Base-by-base conservation (phyloP, 192 early-diverging fungal genomes). In the Rhizophlyctis rosea region DNA sequence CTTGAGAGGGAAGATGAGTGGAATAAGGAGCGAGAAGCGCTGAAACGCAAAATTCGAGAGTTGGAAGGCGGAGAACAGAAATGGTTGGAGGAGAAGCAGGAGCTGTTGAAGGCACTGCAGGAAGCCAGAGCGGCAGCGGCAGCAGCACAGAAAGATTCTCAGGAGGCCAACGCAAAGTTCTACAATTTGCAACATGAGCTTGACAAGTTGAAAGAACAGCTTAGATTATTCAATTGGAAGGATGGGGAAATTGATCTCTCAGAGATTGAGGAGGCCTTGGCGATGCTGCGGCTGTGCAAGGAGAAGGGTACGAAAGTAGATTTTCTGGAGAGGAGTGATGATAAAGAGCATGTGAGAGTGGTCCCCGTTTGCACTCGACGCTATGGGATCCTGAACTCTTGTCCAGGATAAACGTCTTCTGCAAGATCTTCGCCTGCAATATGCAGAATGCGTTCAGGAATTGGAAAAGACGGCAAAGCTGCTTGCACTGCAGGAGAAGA, bases 231-330 rank as follows among this genome's bases (percentile, higher is more conserved):
- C 35, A 60, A 55, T 32, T n/a, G n/a, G n/a, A 47, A 50, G 50
- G 61, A 81, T 34, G 67, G 69, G 3, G 65, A 79, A 48, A 56
- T 82, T 28, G 72, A 77, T 44, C 25, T 73, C 47, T 54, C 55
- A 1, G 74, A 80, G 49, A 67, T 85, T 28, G 82, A 81, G 62
- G 83, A 85, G 55, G 80, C 83, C 2, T 47, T 85, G 27, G 61
- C 77, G 0, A 57, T 85, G 13, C 55, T 78, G 3, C 49, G 69
- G 33, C 62, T 83, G 29, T 33, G 67, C 34, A 66, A 68, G 29
- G 62, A 83, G 54, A 67, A 67, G n/a, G 71, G 76, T 3, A 50
- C 77, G 13, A 72, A 65, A 1, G 34, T 73, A 25, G 79, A 84
- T 31, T 71, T 77, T 50, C 51, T 76, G 36, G 28, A 55, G 31